Evolutionary conservation across 1,284 basidiomycete species (phyloP), one percentile per base, ranked within the genome.

Genomic region (Amylostereum areolatum): DNA sequence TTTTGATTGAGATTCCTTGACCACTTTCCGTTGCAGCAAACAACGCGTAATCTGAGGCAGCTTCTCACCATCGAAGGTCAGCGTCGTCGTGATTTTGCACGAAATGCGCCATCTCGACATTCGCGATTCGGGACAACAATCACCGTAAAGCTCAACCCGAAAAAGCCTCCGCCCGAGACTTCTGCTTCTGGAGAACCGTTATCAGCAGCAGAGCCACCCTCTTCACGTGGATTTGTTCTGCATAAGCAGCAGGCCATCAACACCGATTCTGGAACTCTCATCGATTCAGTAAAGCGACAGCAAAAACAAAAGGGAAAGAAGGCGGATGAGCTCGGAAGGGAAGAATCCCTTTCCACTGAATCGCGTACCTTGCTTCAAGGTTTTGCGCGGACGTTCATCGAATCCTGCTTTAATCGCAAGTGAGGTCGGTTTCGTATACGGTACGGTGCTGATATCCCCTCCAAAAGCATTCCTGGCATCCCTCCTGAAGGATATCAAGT

Each of bases 81-180:
- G 49, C 69, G 73, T 34, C 83, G 81, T 55, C 73, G 76, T 32
- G 71, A 82, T 49, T 62, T 78, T 10, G 70, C 78, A 0, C 77
- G 83, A 34, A 77, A 77, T 45, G 75, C 82, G 2, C 75, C 82
- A n/a, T 88, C 91, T 12, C 80, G 94, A 29, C 94, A 97, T 67
- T 92, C 92, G 27, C 81, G 94, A 35, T 97, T 97, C 65, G 94
- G 94, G 0, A 97, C 94, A 0, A 96, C 93, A 2, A 85, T 97
- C 54, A 70, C 85, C 10, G 85, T 97, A 45, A 79, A 76, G 54
- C 70, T 84, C 58, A 81, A 88, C 51, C 64, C 80, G 25, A 75
- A 73, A 59, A 78, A 78, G 63, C 29, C 66, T 51, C 65, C 60
- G 44, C 63, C 65, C 39, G 65, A 45, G 41, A 35, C 42, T 7